phyloP scores from a whole-genome alignment of 345 rosid species.

The Cardamine occulta region DNA sequence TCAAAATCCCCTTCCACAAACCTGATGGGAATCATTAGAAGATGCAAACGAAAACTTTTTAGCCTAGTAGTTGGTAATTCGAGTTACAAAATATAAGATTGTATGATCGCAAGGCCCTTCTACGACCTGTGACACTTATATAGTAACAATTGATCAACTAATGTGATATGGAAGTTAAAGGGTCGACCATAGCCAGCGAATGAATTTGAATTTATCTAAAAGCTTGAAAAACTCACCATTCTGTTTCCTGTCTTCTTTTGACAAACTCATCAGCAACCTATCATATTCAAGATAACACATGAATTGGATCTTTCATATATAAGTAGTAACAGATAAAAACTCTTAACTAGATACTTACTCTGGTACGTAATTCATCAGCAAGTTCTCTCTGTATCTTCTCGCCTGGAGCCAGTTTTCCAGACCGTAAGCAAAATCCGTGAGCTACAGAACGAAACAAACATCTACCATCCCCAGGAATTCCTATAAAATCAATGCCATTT shows the following conservation, averaged over 20 bases:
- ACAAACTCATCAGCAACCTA: conserved; percentile 97
- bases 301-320: not conserved
- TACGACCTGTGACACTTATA: not conserved
- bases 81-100: not conserved
- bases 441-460: conserved; percentile 95
- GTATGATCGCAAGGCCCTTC: not conserved
- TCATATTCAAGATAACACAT: conserved; percentile 37
- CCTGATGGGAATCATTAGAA: conserved; percentile 52
- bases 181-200: not conserved
- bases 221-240: conserved; percentile 60
- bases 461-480: conserved; percentile 97
- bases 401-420: conserved; percentile 69
- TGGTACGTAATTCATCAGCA: conserved; percentile 79
- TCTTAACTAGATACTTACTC: conserved; percentile 40
- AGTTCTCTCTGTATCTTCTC: conserved; percentile 71
- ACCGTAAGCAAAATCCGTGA: conserved; percentile 76
- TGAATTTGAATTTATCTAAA: not conserved
- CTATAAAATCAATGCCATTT: conserved; percentile 47
- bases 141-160: not conserved
- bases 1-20: conserved; percentile 95
- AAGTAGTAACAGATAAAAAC: not conserved
- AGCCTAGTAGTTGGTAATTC: not conserved
- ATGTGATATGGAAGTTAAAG: not conserved
- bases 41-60: not conserved
- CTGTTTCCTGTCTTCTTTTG: conserved; percentile 85